phyloP scores from a whole-genome alignment of 495 filamentous ascomycete species.

The Daldinia loculata region DNA sequence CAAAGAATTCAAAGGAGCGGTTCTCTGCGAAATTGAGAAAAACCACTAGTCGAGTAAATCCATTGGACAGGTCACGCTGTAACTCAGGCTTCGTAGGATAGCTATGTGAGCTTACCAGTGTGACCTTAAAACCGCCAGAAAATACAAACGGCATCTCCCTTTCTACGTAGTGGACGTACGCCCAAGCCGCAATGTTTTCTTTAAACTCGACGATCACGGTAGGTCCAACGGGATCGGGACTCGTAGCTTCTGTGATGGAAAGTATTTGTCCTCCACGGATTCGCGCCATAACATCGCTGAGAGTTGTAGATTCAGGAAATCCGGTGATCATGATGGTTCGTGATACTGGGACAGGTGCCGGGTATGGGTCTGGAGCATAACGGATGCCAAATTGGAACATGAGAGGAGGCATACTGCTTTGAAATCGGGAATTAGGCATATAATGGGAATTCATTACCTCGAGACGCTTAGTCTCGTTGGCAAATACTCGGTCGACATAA shows the following conservation, averaged over 20 bases:
- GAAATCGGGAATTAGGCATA: neutral
- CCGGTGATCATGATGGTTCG: slow-evolving; percentile 22
- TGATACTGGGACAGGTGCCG: neutral
- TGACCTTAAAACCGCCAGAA: neutral
- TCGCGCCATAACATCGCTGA: slow-evolving; percentile 9
- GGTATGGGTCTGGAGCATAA: slow-evolving; percentile 2
- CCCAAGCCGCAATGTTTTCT: neutral
- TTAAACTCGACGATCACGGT: slow-evolving; percentile 18
- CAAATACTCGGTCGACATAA: slow-evolving; percentile 1
- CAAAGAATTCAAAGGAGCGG: neutral
- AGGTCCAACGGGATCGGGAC: neutral
- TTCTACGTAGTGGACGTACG: neutral
- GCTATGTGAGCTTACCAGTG: neutral
- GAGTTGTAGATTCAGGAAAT: neutral
- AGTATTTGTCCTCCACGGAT: slow-evolving; percentile 21
- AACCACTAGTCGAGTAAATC: neutral
- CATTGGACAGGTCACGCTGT: neutral
- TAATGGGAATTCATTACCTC: neutral
- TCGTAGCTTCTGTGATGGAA: neutral
- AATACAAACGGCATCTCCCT: neutral
- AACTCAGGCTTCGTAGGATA: slow-evolving; percentile 4
- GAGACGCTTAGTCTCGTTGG: neutral
- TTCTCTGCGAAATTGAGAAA: neutral
- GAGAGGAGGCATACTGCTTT: neutral
- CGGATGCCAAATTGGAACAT: slow-evolving; percentile 18